A percentile compares a stretch with the other conserved stretches of the same genome.
Evolutionary conservation across 352 stramenopile genomes (phyloP).

Genomic region (Phytophthora idaei): DNA sequence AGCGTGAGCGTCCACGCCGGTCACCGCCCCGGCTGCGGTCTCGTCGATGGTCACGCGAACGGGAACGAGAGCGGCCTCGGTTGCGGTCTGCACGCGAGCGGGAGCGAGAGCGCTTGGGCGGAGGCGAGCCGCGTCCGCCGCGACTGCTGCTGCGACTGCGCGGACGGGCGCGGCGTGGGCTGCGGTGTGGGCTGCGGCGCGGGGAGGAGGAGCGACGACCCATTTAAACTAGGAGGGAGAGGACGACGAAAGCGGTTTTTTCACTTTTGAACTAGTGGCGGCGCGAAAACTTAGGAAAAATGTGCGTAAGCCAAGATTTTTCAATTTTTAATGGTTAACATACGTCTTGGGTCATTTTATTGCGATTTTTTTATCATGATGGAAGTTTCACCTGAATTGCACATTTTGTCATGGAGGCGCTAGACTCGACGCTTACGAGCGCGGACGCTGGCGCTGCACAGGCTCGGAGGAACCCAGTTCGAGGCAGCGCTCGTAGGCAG

Average conservation of each 20-base stretch:
- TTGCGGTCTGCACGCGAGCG: slow-evolving; percentile 35
- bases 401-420: no score
- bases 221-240: slow-evolving; percentile 23
- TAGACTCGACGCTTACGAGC: slow-evolving; percentile 39
- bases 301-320: no score
- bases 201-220: slow-evolving; percentile 59
- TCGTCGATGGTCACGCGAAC: slow-evolving; percentile 32
- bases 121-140: slow-evolving; percentile 19
- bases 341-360: neutral
- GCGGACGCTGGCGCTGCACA: slow-evolving; percentile 67
- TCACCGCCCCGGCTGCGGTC: slow-evolving; percentile 20
- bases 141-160: slow-evolving; percentile 46
- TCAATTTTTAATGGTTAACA: neutral
- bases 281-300: neutral
- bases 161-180: slow-evolving; percentile 37
- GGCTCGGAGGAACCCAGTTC: slow-evolving; percentile 91
- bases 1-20: slow-evolving; percentile 41
- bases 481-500: slow-evolving; percentile 93
- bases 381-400: no score
- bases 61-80: slow-evolving; percentile 45
- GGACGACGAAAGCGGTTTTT: slow-evolving; percentile 13
- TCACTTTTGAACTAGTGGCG: neutral
- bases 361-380: neutral
- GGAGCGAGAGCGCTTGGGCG: slow-evolving; percentile 45
- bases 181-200: slow-evolving; percentile 42